Evolutionary conservation across 257 asterid species (phyloP), one percentile per base, ranked within the genome.

Genomic region (Ocimum tenuiflorum): DNA sequence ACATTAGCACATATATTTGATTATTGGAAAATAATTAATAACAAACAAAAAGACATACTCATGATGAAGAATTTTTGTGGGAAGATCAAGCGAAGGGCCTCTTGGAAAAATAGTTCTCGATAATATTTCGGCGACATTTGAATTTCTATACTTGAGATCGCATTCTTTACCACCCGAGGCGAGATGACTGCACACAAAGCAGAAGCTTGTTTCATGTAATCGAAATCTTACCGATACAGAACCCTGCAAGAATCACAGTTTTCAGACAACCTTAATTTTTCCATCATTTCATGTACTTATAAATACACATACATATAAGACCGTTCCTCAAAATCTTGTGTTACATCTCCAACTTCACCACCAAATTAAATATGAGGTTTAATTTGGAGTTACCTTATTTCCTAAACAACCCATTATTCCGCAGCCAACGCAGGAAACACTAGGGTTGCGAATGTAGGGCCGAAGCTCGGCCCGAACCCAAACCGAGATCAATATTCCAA

Each of bases 321-420:
- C n/a, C n/a, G n/a, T n/a, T n/a, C n/a, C n/a, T n/a, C n/a, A n/a
- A n/a, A n/a, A n/a, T n/a, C n/a, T n/a, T n/a, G n/a, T n/a, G n/a
- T n/a, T n/a, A n/a, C n/a, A n/a, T n/a, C n/a, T n/a, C n/a, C n/a
- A n/a, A n/a, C n/a, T n/a, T n/a, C n/a, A n/a, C n/a, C n/a, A n/a
- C n/a, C n/a, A n/a, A n/a, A n/a, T n/a, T n/a, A 27, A 27, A 27
- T 27, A 27, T 2, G 31, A 27, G 31, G 31, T 27, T 27, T 2
- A 4, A 4, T 27, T 27, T 27, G 72, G n/a, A n/a, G n/a, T n/a
- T 70, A 85, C 92, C 87, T 85, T 85, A 39, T 85, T 85, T 22
- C 92, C 89, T 42, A 85, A 79, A 63, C 88, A 83, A 6, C 92
- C 85, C 85, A 85, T 73, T 66, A 85, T 48, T 1, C 92, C 92